Conservation (phyloP, 2,329 filamentous ascomycete species). For the Mycosphaerella arachidis region DNA sequence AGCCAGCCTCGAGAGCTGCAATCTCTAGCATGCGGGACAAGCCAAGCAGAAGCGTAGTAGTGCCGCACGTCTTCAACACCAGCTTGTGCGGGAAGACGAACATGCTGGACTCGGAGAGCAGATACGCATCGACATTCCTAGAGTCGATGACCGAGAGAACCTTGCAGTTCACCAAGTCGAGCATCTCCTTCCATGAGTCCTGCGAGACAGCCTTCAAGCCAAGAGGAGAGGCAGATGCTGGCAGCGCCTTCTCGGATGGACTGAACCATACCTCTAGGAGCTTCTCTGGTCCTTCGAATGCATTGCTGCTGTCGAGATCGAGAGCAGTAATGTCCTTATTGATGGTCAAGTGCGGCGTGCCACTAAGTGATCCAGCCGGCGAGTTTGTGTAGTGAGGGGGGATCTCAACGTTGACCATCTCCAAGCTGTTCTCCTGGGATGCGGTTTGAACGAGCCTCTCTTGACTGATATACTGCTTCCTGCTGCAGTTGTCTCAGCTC, state of each 20-base stretch:
- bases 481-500: neutral
- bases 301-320: slow-evolving; percentile 90
- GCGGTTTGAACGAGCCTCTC: slow-evolving; percentile 1
- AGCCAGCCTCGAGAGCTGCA: slow-evolving; percentile 81
- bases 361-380: slow-evolving; percentile 65
- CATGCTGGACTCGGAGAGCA: slow-evolving; percentile 98
- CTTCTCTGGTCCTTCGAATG: slow-evolving; percentile 98
- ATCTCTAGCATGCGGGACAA: slow-evolving; percentile 89
- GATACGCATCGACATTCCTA: slow-evolving; percentile 90
- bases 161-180: slow-evolving; percentile 98
- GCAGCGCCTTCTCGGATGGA: slow-evolving; percentile 68
- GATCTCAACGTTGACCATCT: slow-evolving; percentile 81
- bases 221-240: slow-evolving; percentile 63
- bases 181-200: slow-evolving; percentile 91
- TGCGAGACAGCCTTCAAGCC: slow-evolving; percentile 82
- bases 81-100: slow-evolving; percentile 99
- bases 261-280: slow-evolving; percentile 98
- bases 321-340: slow-evolving; percentile 83
- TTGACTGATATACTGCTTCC: neutral
- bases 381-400: slow-evolving; percentile 71
- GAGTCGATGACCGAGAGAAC: slow-evolving; percentile 91
- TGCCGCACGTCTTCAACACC: slow-evolving; percentile 97
- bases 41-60: slow-evolving; percentile 85
- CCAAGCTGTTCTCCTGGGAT: slow-evolving; percentile 36
- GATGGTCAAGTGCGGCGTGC: slow-evolving; percentile 87